These are phyloP conservation scores for Hypholoma sublateritium DNA, from an alignment of 768 basidiomycete genomes.

Conservation along the genomic window DNA sequence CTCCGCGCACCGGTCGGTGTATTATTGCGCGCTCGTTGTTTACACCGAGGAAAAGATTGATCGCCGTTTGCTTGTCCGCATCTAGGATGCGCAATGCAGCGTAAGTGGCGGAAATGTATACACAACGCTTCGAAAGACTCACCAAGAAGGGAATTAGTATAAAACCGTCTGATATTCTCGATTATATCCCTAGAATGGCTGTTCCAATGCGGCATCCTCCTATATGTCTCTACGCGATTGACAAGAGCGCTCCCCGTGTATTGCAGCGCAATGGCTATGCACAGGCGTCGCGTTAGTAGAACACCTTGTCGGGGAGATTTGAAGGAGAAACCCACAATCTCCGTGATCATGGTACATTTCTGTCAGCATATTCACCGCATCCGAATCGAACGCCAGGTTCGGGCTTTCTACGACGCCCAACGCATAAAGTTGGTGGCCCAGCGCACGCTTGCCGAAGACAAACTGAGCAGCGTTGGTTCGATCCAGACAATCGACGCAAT, in stretches of 20 bases:
- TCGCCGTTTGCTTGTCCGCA: slow-evolving; percentile 95
- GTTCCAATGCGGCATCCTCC: slow-evolving; percentile 95
- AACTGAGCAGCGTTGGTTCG: slow-evolving; percentile 97
- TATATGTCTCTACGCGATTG: slow-evolving; percentile 94
- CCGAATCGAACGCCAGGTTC: slow-evolving; percentile 87
- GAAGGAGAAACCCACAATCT: slow-evolving; percentile 62
- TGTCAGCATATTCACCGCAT: slow-evolving; percentile 94
- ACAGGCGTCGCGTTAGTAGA: no score
- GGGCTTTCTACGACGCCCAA: slow-evolving; percentile 87
- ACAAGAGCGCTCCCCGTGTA: slow-evolving; percentile 97
- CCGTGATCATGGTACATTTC: slow-evolving; percentile 99
- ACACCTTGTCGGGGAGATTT: neutral
- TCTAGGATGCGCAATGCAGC: slow-evolving; percentile 43
- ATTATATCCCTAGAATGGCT: slow-evolving; percentile 96
- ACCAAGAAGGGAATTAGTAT: slow-evolving; percentile 93
- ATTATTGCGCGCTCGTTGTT: slow-evolving; percentile 52
- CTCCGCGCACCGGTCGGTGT: slow-evolving; percentile 55
- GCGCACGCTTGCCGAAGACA: slow-evolving; percentile 90
- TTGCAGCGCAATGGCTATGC: slow-evolving; percentile 85
- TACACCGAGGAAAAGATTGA: slow-evolving; percentile 94
- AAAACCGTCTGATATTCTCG: slow-evolving; percentile 92
- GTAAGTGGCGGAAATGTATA: neutral
- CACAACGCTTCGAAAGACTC: neutral
- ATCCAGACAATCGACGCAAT: slow-evolving; percentile 97
- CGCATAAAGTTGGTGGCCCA: slow-evolving; percentile 94